Conservation (phyloP, 129 eudicot species). For the Tagetes patula region DNA sequence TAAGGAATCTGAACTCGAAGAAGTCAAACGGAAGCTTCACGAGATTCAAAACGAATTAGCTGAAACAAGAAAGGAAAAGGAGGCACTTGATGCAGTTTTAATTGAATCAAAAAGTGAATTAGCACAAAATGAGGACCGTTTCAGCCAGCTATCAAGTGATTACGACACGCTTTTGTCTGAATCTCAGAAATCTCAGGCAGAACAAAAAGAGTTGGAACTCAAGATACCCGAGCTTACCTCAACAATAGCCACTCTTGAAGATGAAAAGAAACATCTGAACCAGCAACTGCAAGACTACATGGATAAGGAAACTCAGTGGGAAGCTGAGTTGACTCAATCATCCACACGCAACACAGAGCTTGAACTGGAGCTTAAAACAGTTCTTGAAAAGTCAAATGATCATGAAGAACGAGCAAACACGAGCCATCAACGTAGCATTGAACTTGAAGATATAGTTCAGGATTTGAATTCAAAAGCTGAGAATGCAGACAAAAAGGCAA, state of each 20-base stretch:
- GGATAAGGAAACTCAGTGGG: slow-evolving; percentile 40
- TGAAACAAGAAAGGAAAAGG: slow-evolving; percentile 43
- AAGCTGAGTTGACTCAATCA: slow-evolving; percentile 28
- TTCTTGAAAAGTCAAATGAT: slow-evolving; percentile 43
- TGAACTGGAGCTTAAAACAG: slow-evolving; percentile 53
- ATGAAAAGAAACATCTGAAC: slow-evolving; percentile 30
- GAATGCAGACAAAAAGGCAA: slow-evolving; percentile 55
- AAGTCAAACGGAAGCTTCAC: slow-evolving; percentile 49
- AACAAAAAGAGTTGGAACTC: slow-evolving; percentile 43
- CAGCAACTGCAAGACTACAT: background rate
- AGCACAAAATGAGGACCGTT: slow-evolving; percentile 47
- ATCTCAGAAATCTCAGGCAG: slow-evolving; percentile 47
- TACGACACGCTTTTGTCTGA: slow-evolving; percentile 53
- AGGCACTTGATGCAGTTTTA: slow-evolving; percentile 7
- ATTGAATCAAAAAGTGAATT: slow-evolving; percentile 46
- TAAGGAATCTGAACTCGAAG: slow-evolving; percentile 54
- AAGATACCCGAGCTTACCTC: slow-evolving; percentile 48
- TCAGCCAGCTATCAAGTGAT: slow-evolving; percentile 46
- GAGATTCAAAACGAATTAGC: slow-evolving; percentile 49
- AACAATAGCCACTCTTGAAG: slow-evolving; percentile 43
- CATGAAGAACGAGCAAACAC: slow-evolving; percentile 60
- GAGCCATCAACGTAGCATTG: slow-evolving; percentile 63
- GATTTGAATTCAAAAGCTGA: slow-evolving; percentile 52
- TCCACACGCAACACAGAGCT: slow-evolving; percentile 52
- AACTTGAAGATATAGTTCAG: slow-evolving; percentile 61